Evolutionary conservation across 352 stramenopile species (phyloP), one percentile per base, ranked within the genome.

Genomic region (Pythium guiyangense): DNA sequence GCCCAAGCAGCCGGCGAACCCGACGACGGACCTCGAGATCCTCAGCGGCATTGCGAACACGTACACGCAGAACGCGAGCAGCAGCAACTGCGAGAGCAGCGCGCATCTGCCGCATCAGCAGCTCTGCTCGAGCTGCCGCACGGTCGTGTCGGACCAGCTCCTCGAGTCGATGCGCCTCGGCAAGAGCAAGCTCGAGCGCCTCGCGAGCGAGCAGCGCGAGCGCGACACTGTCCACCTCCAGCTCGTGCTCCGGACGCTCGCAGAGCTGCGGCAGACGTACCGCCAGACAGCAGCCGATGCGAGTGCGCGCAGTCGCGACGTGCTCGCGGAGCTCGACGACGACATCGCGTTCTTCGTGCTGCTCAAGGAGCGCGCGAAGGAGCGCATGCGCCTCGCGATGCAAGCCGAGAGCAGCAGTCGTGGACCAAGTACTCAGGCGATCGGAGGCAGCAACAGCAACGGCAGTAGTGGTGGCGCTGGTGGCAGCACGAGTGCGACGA

Each of bases 41-140:
- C 58, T 92, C 37, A 92, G 81, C 57, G 81, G 81, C n/a, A 92
- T 92, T 52, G 81, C 81, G 43, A 90, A 92, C 59, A 82, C 75
- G 25, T 92, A 92, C 65, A 92, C 81, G 47, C 73, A 83, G 59
- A 87, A 78, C 49, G 59, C 59, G 37, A 35, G 22, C 14, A 25
- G 25, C 18, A 57, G 49, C 9, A 57, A n/a, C n/a, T n/a, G 59
- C 20, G 67, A 84, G 43, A 72, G 62, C 49, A 37, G 31, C 8
- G 31, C 6, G 17, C 12, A 17, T 3, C 46, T 4, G 14, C 25
- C 10, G 26, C 17, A 20, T 1, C 9, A 27, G 17, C 70, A 84
- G 63, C 74, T 88, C 29, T 90, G 81, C 56, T 64, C 64, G 35
- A 82, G 66, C 52, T 92, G 79, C 51, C 68, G 77, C 22, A 80